Base-by-base conservation (phyloP, 1,284 basidiomycete genomes). In the Fomitopsis palustris region DNA sequence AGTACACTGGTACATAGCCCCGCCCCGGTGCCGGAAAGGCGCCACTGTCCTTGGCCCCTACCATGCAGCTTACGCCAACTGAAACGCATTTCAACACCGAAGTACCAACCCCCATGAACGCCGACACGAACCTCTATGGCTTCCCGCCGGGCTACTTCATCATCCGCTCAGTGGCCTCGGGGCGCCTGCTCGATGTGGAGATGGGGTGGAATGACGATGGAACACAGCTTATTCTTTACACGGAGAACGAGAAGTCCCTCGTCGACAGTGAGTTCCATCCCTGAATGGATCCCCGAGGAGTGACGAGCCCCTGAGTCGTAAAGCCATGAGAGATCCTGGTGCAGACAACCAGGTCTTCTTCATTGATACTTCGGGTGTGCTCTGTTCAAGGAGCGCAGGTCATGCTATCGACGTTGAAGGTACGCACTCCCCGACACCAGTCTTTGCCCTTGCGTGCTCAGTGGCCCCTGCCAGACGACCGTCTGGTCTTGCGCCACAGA, bases 331-430 rank as follows among this genome's bases (percentile, higher is more conserved):
- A 61, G 79, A 77, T 62, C 86, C 87, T 0, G 80, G 82, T 38
- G 78, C 85, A 9, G 85, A 90, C 62, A 92, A 93, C 65, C 90
- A 93, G 78, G 90, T 93, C 21, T 92, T 92, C 74, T 93, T 89
- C 75, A 82, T 92, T 54, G 91, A 93, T 70, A 81, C 82, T 4
- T 81, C 83, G 12, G 90, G 91, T 19, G 84, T 83, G 12, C 72
- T 93, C 42, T 92, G 88, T 69, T 90, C 88, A 6, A 81, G 86
- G 63, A 81, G 82, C 9, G 83, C 89, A n/a, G 90, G 90, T 1
- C 90, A 92, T 74, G 90, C 90, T 9, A 76, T 93, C 45, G 91
- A 93, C 67, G 72, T 92, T 37, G 83, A 92, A 78, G 81, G 90
- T 88, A 71, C 42, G 67, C 64, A 57, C 38, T 14, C n/a, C n/a